Percentiles rank a stretch among this genome's conserved stretches.
Conservation (phyloP, 225 moss, liverwort and hornwort species). For the Bryum argenteum region DNA sequence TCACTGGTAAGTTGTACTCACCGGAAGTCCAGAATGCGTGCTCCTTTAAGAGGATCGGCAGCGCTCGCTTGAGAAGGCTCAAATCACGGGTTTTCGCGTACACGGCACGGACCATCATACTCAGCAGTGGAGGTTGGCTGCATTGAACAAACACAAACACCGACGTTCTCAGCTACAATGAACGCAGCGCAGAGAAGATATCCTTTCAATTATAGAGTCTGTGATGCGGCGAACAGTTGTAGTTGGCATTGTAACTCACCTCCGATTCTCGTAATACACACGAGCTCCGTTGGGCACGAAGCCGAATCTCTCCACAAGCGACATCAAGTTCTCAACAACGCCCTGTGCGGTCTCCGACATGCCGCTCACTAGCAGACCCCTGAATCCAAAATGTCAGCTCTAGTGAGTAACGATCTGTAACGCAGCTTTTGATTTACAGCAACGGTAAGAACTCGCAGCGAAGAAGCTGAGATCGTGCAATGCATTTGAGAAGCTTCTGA, state of each 20-base stretch:
- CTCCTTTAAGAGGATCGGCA: slow-evolving; percentile 57
- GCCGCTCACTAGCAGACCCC: slow-evolving; percentile 73
- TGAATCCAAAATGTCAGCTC: slow-evolving; percentile 31
- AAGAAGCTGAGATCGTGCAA: not conserved
- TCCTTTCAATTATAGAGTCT: not conserved
- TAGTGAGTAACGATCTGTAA: not conserved
- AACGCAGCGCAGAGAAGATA: not conserved
- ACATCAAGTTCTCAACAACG: slow-evolving; percentile 64
- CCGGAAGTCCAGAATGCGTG: slow-evolving; percentile 64
- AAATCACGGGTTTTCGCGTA: slow-evolving; percentile 40
- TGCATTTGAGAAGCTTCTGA: not conserved
- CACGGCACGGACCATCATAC: slow-evolving; percentile 64
- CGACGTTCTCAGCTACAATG: not conserved
- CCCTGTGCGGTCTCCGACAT: slow-evolving; percentile 69
- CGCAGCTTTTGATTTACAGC: not conserved
- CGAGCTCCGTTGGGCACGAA: slow-evolving; percentile 73
- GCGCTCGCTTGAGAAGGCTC: slow-evolving; percentile 51
- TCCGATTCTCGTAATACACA: slow-evolving; percentile 67
- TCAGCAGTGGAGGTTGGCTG: slow-evolving; percentile 71
- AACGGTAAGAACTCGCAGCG: not conserved
- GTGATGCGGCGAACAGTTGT: not conserved
- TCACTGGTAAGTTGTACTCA: slow-evolving; percentile 19
- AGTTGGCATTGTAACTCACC: slow-evolving; percentile 27
- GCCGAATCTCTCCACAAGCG: slow-evolving; percentile 61
- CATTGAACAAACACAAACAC: slow-evolving; percentile 29